Base-by-base conservation (phyloP, 225 moss, liverwort and hornwort genomes). In the Marchantia paleacea region DNA sequence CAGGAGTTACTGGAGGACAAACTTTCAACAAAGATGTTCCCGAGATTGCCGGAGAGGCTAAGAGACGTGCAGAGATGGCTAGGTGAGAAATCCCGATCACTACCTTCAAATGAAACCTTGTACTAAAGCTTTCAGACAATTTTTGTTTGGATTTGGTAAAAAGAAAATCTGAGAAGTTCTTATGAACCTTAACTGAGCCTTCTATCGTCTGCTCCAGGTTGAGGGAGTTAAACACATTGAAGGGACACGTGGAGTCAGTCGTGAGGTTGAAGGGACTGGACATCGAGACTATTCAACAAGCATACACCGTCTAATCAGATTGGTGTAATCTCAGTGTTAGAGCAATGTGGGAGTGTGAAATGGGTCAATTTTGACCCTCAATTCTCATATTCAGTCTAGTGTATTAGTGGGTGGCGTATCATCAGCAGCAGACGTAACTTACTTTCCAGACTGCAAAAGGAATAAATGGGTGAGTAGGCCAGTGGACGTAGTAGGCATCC, bases 181-280 rank as follows among this genome's bases (percentile, higher is more conserved):
- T 39, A 5, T 39, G 39, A 39, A 39, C 39, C 39, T 39, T 39
- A 39, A 39, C 39, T 39, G 39, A 39, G 3, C 39, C 39, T 39
- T 39, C 39, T 39, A 2, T 39, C 5, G 73, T 12, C 25, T 53
- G 71, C 39, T 74, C 57, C 76, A 95, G 92, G 84, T 81, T 96
- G 86, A 80, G 93, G 58, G 92, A 96, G 81, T 73, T 93, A 28
- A 78, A 91, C 74, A 96, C 93, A 16, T 52, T 96, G 81, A 96
- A 96, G 83, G 93, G 93, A 29, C 93, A 96, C 68, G 90, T 96
- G 8, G 94, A 96, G 82, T 96, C 92, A 1, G 94, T 96, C 0
- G 93, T 96, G 15, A 90, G 91, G 52, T 52, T 94, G 51, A 94
- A 94, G 81, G 91, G 92, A 19, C 79, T 94, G 75, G 94, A 94